Base-by-base conservation (phyloP, 495 filamentous ascomycete genomes). In the Aspergillus kassunensis region DNA sequence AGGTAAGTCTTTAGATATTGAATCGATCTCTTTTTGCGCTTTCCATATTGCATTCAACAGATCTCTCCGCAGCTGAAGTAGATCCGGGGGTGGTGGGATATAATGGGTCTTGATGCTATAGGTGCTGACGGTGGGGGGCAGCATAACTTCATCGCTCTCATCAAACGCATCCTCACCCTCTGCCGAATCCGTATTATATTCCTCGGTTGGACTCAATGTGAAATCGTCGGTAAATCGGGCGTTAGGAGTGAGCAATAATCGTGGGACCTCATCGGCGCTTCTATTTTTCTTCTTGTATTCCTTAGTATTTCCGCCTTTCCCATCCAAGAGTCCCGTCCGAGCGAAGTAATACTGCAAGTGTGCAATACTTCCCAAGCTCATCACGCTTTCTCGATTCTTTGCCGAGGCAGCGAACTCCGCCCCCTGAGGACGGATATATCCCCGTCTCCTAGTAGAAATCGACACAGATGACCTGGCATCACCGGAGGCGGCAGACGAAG, bases 261-360 rank as follows among this genome's bases (percentile, higher is more conserved):
- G 61, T 1, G 73, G 71, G 6, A 70, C 53, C 36, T 73, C 70
- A 16, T 71, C 63, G 36, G 59, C 35, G 9, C 54, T 59, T 53
- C 65, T 71, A 57, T 77, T 81, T 51, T 76, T 79, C 58, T 86
- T 86, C 49, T 80, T 75, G 52, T 78, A 84, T 59, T 88, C 87
- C 7, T 85, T 83, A 46, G 91, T 70, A 51, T 91, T 88, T 42
- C 85, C 93, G 15, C 91, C 91, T 65, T 96, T 97, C 30, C 92
- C 91, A 61, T 98, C 93, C 41, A 98, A 67, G 44, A 98, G 67
- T 3, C 93, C 93, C 3, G 93, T 98, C 44, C 95, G 79, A 31
- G 93, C 92, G 66, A 98, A 98, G 66, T 97, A 98, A 67, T 98
- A 96, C 62, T 98, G 93, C 58, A 98, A 72, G 71, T 98, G 93